Evolutionary conservation across 2,329 filamentous ascomycete genomes (phyloP).

Genomic region (Aspergillus ustus): DNA sequence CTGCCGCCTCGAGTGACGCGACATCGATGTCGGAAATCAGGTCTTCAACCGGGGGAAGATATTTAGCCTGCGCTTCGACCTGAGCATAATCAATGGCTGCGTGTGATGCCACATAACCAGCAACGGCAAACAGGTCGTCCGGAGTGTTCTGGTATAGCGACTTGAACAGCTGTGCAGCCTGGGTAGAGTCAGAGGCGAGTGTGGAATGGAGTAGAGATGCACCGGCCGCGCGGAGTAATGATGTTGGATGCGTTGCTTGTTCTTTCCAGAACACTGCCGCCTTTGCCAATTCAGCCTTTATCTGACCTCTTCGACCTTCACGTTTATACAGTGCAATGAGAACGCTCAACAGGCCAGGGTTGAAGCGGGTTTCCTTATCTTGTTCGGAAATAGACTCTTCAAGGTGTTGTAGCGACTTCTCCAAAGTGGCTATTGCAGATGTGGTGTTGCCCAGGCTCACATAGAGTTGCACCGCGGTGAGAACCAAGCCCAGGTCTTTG

Average conservation of each 20-base stretch:
- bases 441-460: conserved; percentile 71
- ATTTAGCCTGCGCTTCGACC: conserved; percentile 42
- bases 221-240: conserved; percentile 81
- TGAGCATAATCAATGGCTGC: conserved; percentile 56
- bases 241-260: conserved; percentile 62
- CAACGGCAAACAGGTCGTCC: conserved; percentile 70
- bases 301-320: conserved; percentile 73
- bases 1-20: conserved; percentile 49
- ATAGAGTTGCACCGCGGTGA: conserved; percentile 83
- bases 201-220: conserved; percentile 78
- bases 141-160: conserved; percentile 69
- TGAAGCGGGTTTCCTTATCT: conserved; percentile 73
- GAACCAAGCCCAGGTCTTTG: conserved; percentile 76
- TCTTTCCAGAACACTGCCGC: conserved; percentile 81
- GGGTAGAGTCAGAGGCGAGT: conserved; percentile 67
- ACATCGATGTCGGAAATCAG: conserved; percentile 50
- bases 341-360: conserved; percentile 82
- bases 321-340: conserved; percentile 77
- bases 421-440: conserved; percentile 74
- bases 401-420: conserved; percentile 73
- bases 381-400: conserved; percentile 63
- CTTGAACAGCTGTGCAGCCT: conserved; percentile 79
- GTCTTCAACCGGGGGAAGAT: conserved; percentile 46
- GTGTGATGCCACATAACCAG: conserved; percentile 84
- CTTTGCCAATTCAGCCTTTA: conserved; percentile 74